Evolutionary conservation across 2,329 filamentous ascomycete species (phyloP).

Genomic region (Ophiostoma fasciatum): DNA sequence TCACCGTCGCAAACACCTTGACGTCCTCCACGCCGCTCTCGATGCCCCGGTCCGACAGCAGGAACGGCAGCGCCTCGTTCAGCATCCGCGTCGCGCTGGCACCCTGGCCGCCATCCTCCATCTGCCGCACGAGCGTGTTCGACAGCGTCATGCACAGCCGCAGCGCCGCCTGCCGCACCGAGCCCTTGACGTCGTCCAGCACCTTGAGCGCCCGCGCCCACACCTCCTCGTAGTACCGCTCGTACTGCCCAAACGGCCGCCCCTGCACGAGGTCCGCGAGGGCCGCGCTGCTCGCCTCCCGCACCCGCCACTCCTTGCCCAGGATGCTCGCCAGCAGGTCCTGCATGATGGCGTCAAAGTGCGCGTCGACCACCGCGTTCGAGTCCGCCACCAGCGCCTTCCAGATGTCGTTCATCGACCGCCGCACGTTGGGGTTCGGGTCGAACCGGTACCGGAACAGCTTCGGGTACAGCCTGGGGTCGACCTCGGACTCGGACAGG

Average conservation of each 20-base stretch:
- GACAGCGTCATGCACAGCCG: conserved; percentile 73
- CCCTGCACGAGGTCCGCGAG: conserved; percentile 80
- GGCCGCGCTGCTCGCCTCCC: conserved; percentile 83
- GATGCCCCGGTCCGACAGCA: conserved; percentile 76
- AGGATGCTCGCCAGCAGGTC: conserved; percentile 78
- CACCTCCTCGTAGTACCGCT: conserved; percentile 69
- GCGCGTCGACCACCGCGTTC: conserved; percentile 54
- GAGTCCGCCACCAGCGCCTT: conserved; percentile 86
- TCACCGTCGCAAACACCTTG: conserved; percentile 66
- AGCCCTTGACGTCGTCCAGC: conserved; percentile 89
- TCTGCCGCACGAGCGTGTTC: conserved; percentile 68
- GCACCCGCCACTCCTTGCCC: conserved; percentile 82
- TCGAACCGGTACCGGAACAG: conserved; percentile 91
- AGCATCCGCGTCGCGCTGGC: conserved; percentile 56
- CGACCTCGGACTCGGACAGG: conserved; percentile 72
- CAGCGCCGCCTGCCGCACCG: conserved; percentile 67
- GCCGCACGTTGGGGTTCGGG: conserved; percentile 81
- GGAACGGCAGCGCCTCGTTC: conserved; percentile 73
- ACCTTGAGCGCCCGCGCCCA: conserved; percentile 82
- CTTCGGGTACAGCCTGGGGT: conserved; percentile 91
- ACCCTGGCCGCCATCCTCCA: conserved; percentile 59
- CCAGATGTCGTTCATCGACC: conserved; percentile 98
- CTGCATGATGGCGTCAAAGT: conserved; percentile 81
- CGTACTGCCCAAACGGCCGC: conserved; percentile 60
- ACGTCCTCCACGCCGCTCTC: conserved; percentile 84